Conservation (phyloP, 192 early-diverging fungal species). For the Linnemannia exigua region DNA sequence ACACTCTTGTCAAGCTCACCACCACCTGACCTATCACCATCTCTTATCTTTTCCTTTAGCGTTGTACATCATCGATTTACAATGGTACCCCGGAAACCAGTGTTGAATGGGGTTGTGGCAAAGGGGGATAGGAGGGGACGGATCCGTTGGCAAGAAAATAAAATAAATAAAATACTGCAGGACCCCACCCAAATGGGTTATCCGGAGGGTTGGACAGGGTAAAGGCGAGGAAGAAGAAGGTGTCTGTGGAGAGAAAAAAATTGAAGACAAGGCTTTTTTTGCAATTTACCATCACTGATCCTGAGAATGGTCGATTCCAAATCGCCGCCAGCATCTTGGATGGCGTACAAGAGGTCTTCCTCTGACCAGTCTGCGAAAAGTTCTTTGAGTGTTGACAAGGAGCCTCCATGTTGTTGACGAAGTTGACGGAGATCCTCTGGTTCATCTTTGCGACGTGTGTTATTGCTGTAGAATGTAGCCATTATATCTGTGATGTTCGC, state of each 20-base stretch:
- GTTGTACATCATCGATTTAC: not conserved
- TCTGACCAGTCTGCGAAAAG: constrained; percentile 87
- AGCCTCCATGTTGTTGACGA: constrained; percentile 67
- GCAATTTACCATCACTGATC: constrained; percentile 82
- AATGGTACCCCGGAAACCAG: not conserved
- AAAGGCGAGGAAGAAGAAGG: not conserved
- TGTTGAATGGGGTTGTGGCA: not conserved
- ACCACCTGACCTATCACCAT: not conserved
- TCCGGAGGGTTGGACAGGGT: not conserved
- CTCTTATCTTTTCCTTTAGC: not conserved
- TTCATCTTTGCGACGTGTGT: constrained; percentile 42
- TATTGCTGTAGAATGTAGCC: constrained; percentile 37
- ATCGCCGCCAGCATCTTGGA: constrained; percentile 90
- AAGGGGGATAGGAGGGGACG: not conserved
- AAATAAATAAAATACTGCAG: not conserved
- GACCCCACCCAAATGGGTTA: not conserved
- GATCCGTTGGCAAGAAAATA: not conserved
- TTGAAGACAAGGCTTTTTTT: not conserved
- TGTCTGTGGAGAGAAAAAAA: not conserved
- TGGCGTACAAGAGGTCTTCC: constrained; percentile 82
- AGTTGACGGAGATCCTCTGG: constrained; percentile 72
- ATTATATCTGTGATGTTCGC: constrained; percentile 12
- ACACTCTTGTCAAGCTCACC: not conserved
- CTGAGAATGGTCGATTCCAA: constrained; percentile 81
- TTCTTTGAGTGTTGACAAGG: constrained; percentile 72